A percentile compares a stretch with the other conserved stretches of the same genome.
Conservation (phyloP, 2,329 filamentous ascomycete genomes). For the Aspergillus sp. region DNA sequence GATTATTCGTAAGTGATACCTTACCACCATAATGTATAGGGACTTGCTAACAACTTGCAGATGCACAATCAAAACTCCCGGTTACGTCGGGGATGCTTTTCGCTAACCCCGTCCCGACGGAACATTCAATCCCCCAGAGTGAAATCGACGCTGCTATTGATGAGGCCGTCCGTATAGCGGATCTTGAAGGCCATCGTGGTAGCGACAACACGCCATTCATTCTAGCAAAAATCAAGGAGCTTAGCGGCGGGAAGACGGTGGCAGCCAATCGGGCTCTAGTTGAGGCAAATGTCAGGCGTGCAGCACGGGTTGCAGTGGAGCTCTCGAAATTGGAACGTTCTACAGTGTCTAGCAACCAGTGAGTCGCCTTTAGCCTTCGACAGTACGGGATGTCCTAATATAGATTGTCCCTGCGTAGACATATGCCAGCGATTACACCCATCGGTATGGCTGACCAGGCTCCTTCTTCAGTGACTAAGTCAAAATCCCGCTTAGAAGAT, state of each 20-base stretch:
- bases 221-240: slow-evolving; percentile 72
- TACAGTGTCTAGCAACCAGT: slow-evolving; percentile 32
- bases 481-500: slow-evolving; percentile 7
- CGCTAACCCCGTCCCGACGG: slow-evolving; percentile 79
- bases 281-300: slow-evolving; percentile 65
- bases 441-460: slow-evolving; percentile 23
- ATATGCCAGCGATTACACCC: slow-evolving; percentile 35
- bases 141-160: slow-evolving; percentile 71
- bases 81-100: slow-evolving; percentile 81
- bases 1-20: slow-evolving; percentile 66
- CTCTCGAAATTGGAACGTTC: slow-evolving; percentile 55
- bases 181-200: slow-evolving; percentile 66
- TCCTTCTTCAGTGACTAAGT: slow-evolving; percentile 20
- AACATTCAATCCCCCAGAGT: slow-evolving; percentile 66
- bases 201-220: slow-evolving; percentile 84
- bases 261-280: slow-evolving; percentile 71
- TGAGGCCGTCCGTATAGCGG: slow-evolving; percentile 65
- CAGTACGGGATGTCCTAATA: slow-evolving; percentile 35
- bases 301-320: slow-evolving; percentile 64
- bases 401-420: slow-evolving; percentile 31
- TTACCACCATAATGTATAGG: not conserved
- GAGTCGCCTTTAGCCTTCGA: slow-evolving; percentile 31
- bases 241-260: slow-evolving; percentile 71
- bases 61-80: slow-evolving; percentile 70
- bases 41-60: slow-evolving; percentile 31